Evolutionary conservation across 768 basidiomycete species (phyloP), one percentile per base, ranked within the genome.

Genomic region (Brasilioporus rufonigricans): DNA sequence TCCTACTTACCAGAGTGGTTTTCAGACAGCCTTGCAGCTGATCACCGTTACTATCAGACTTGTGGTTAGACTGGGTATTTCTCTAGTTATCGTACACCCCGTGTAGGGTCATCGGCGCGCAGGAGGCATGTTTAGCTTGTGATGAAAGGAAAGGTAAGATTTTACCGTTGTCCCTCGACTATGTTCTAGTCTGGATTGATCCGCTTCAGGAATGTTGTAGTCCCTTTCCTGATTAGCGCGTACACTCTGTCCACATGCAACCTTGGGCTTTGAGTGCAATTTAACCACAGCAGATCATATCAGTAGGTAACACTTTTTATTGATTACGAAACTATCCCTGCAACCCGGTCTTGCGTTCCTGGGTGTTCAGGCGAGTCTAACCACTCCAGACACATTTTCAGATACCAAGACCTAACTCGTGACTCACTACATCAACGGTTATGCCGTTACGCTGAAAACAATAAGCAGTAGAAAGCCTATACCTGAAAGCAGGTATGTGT

Each of bases 51-150:
- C 86, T 16, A 83, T 93, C 63, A 90, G 83, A 7, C 71, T 88
- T n/a, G 88, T 89, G 0, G 87, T 94, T 57, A 91, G 91, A 5
- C 72, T 92, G 5, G 87, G 88, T 14, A 78, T 90, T 36, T 80
- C 86, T 4, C 74, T 89, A 19, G 84, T 82, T 2, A 66, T 87
- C 23, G 83, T 87, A 4, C 80, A 86, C 67, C 86, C 85, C 4
- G 74, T 86, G 35, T 82, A 79, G 63, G 82, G 83, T 55, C 73
- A 79, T 23, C 74, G 77, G 49, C 73, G 83, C 11, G 81, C 83
- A 32, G 80, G 77, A 7, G 84, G 85, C 2, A 71, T 87, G 52
- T 87, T 87, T 64, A 86, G 85, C 67, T 66, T 86, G 61, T 85
- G 56, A 65, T n/a, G n/a, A n/a, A 33, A 21, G 19, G 36, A 23